Evolutionary conservation across 1,284 basidiomycete species (phyloP).

Genomic region (Melampsora allii-populina): DNA sequence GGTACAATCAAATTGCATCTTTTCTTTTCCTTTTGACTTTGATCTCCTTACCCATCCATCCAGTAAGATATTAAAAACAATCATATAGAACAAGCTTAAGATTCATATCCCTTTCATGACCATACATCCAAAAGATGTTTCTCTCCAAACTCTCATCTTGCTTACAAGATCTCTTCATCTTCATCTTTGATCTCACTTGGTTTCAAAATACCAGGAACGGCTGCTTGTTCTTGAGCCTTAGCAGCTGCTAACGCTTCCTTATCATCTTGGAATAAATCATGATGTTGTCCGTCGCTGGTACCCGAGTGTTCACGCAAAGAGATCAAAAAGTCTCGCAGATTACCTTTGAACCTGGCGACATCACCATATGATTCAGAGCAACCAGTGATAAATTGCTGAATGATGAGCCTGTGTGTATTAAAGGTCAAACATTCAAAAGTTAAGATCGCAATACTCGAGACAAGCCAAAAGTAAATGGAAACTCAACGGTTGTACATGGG

Average conservation of each 20-base stretch:
- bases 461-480: constrained; percentile 49
- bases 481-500: constrained; percentile 65
- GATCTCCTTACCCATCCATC: neutral
- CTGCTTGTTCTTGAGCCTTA: constrained; percentile 74
- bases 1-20: neutral
- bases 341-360: constrained; percentile 87
- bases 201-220: constrained; percentile 98
- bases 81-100: too few species aligned
- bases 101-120: too few species aligned
- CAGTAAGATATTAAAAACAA: neutral
- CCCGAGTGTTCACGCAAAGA: constrained; percentile 69
- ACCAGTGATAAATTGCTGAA: constrained; percentile 72
- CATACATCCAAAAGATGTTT: neutral
- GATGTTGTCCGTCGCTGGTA: constrained; percentile 63
- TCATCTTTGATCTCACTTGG: constrained; percentile 84
- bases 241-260: constrained; percentile 77
- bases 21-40: neutral
- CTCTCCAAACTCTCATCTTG: neutral
- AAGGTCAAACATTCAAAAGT: neutral
- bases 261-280: constrained; percentile 88
- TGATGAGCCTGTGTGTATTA: constrained; percentile 58
- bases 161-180: constrained; percentile 64
- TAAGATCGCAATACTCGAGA: neutral
- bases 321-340: constrained; percentile 63
- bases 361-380: constrained; percentile 84